Evolutionary conservation across 768 basidiomycete species (phyloP).

Genomic region (Trametes elegans): DNA sequence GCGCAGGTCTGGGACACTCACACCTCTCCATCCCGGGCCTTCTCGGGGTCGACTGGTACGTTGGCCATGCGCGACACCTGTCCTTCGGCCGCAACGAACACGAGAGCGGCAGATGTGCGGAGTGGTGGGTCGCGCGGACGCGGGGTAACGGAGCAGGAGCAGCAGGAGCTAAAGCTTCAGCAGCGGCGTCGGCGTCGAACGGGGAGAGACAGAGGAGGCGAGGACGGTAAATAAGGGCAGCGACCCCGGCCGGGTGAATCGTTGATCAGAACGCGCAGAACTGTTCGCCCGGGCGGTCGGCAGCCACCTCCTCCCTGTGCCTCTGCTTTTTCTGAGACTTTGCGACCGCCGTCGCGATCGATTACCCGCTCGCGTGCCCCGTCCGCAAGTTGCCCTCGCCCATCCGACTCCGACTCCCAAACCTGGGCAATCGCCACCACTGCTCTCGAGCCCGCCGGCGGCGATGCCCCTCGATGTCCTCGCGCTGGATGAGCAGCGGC

Average conservation of each 20-base stretch:
- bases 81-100: not conserved
- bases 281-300: conserved; percentile 1
- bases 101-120: too few relatives aligned
- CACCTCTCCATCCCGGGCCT: conserved; percentile 1
- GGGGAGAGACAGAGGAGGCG: not conserved
- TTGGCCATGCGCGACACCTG: conserved; percentile 5
- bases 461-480: too few relatives aligned
- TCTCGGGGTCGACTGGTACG: conserved; percentile 2
- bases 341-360: not conserved
- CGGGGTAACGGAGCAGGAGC: not conserved
- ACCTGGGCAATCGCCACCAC: not conserved
- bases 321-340: not conserved
- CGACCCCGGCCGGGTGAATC: conserved; percentile 1
- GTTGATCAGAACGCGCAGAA: conserved; percentile 3
- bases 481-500: too few relatives aligned
- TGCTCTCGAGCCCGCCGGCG: too few relatives aligned
- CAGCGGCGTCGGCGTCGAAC: conserved; percentile 1
- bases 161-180: not conserved
- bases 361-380: not conserved
- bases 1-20: not conserved
- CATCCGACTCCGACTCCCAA: too few relatives aligned
- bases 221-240: not conserved
- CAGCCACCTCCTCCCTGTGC: not conserved
- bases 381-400: not conserved
- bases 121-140: not conserved